Conservation (phyloP, 2,329 filamentous ascomycete genomes). For the Macrophomina tecta region DNA sequence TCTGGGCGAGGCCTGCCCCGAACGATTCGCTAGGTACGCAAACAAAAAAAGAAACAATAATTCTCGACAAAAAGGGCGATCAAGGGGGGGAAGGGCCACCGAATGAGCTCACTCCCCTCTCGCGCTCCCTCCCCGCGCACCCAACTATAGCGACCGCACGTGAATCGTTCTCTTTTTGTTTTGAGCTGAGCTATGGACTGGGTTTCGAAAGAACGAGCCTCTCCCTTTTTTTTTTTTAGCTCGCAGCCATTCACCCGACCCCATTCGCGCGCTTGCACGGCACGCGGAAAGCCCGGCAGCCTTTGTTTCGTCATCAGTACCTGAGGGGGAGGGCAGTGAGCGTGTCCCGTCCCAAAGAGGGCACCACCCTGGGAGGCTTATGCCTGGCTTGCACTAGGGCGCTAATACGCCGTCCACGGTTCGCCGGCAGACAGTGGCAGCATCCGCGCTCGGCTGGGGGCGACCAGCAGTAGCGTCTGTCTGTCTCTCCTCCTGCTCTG, state of each 20-base stretch:
- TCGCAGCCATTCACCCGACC: not conserved
- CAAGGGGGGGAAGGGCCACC: constrained; percentile 10
- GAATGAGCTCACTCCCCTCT: not conserved
- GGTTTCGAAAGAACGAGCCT: constrained; percentile 5
- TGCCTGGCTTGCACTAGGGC: constrained; percentile 15
- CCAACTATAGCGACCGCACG: not conserved
- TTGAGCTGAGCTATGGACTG: not conserved
- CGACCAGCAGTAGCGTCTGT: not conserved
- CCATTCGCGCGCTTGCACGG: constrained; percentile 9
- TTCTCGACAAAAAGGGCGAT: constrained; percentile 10
- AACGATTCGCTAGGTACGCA: not conserved
- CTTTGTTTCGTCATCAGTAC: constrained; percentile 22
- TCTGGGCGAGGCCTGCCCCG: constrained; percentile 2
- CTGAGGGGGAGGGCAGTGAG: not conserved
- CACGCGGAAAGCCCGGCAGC: constrained; percentile 19
- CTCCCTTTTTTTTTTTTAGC: not conserved
- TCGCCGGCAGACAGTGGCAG: constrained; percentile 6
- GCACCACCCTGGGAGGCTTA: constrained; percentile 8
- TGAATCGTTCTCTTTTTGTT: not conserved
- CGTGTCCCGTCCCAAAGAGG: not conserved
- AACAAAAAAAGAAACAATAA: constrained; percentile 23
- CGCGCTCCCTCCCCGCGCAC: not conserved
- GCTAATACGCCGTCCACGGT: constrained; percentile 19
- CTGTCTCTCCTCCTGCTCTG: not conserved
- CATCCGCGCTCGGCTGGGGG: not conserved